A percentile compares a stretch with the other conserved stretches of the same genome.
Conservation (phyloP, 192 early-diverging fungal species). For the Podila clonocystis region DNA sequence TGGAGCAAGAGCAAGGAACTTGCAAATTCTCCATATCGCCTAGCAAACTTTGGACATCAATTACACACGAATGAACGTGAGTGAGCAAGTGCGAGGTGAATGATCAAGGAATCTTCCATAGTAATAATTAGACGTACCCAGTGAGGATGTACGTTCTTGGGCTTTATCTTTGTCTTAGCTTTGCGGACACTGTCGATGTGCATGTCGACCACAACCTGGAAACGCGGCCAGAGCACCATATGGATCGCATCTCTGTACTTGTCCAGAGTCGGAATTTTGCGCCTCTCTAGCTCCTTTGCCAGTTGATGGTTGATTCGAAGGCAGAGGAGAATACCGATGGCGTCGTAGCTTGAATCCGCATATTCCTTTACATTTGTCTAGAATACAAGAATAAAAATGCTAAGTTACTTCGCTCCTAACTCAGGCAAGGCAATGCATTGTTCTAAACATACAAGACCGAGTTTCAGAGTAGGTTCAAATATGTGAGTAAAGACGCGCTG, state of each 20-base stretch:
- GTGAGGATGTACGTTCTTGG: constrained; percentile 83
- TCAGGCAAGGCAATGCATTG: background rate
- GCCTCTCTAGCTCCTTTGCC: constrained; percentile 81
- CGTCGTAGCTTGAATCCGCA: constrained; percentile 85
- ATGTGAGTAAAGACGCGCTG: constrained; percentile 84
- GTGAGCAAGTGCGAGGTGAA: too few species aligned
- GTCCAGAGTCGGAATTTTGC: constrained; percentile 79
- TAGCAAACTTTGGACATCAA: constrained; percentile 64
- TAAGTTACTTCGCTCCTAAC: constrained; percentile 23
- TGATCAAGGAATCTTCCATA: background rate
- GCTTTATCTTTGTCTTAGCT: constrained; percentile 67
- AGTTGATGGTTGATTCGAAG: constrained; percentile 89
- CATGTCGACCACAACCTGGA: constrained; percentile 83
- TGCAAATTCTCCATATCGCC: constrained; percentile 94
- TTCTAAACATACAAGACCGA: constrained; percentile 65
- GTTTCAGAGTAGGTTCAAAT: constrained; percentile 85
- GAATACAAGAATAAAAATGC: constrained; percentile 15
- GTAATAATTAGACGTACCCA: constrained; percentile 65
- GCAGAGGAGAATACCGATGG: constrained; percentile 90
- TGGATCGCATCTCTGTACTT: constrained; percentile 90
- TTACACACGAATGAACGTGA: background rate
- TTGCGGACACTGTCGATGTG: constrained; percentile 94
- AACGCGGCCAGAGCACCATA: constrained; percentile 95
- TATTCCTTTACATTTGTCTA: constrained; percentile 73
- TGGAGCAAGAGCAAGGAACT: constrained; percentile 92